phyloP scores from a whole-genome alignment of 2,329 filamentous ascomycete genomes.

The Alternaria brassicae region DNA sequence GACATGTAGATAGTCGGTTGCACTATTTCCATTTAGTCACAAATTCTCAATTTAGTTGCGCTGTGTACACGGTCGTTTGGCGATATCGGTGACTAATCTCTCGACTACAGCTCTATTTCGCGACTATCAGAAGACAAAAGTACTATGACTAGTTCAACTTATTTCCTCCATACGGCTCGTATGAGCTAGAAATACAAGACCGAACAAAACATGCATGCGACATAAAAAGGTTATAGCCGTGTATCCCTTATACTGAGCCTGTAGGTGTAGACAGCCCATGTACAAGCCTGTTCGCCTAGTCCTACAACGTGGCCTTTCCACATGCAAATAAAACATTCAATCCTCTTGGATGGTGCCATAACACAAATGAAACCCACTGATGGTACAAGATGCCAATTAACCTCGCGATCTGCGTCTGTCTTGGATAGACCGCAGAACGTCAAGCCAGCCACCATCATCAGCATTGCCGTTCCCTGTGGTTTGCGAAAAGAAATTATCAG shows the following conservation, averaged over 20 bases:
- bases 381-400: slow-evolving; percentile 28
- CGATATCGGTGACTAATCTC: neutral
- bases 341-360: neutral
- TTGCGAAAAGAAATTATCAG: slow-evolving; percentile 33
- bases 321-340: neutral
- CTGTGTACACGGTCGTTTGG: too few relatives aligned
- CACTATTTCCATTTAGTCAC: neutral
- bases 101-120: neutral
- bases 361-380: slow-evolving; percentile 16
- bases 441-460: slow-evolving; percentile 43
- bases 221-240: slow-evolving; percentile 1
- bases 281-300: slow-evolving; percentile 7
- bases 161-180: neutral
- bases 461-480: slow-evolving; percentile 36
- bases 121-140: neutral
- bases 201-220: slow-evolving; percentile 13
- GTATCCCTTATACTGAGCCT: slow-evolving; percentile 11
- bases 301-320: slow-evolving; percentile 4
- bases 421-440: slow-evolving; percentile 39
- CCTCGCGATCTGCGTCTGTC: slow-evolving; percentile 29
- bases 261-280: slow-evolving; percentile 16
- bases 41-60: neutral
- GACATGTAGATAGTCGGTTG: slow-evolving; percentile 6
- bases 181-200: neutral
- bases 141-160: neutral